Base-by-base conservation (phyloP, 768 basidiomycete genomes). In the Tephrocybe rancida region DNA sequence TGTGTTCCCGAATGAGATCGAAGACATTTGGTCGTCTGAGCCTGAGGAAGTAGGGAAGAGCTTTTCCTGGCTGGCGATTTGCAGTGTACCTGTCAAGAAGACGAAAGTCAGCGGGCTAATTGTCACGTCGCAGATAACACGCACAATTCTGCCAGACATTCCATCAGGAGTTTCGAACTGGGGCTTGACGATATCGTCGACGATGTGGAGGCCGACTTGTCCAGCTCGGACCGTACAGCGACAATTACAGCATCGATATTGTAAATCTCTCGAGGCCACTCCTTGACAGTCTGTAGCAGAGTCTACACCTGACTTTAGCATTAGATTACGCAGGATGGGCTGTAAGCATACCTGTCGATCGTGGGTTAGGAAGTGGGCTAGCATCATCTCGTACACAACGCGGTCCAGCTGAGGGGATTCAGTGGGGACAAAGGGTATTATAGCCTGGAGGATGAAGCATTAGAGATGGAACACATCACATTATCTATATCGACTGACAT, bases 61-160 rank as follows among this genome's bases (percentile, higher is more conserved):
- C 97, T 72, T 96, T 95, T 19, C 91, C 95, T 2, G 92, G 92
- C 73, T 98, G 97, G 2, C 92, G 86, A 60, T 95, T 95, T 18
- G 84, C 77, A 30, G 85, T 85, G 68, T 92, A 94, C 45, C 95
- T 95, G 48, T n/a, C n/a, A 34, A 55, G 42, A 44, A 34, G 43
- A 19, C 14, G 4, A n/a, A 16, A 48, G 26, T 10, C 3, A 7
- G 37, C 18, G 14, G 16, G 19, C n/a, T 21, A 19, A 2, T 11
- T 6, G 18, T 6, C 24, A 55, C 14, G 26, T 21, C 1, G 29
- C 14, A n/a, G 11, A 54, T 46, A 22, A 41, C 6, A 69, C 81
- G 59, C 62, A 94, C 90, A 98, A 74, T 62, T 98, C 96, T 0
- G 92, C 92, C 21, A 98, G 72, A 67, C 92, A 95, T 66, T 96